These are phyloP conservation scores for Fusarium xyrophilum DNA, from an alignment of 2,329 filamentous ascomycete species.

Conservation along the genomic window DNA sequence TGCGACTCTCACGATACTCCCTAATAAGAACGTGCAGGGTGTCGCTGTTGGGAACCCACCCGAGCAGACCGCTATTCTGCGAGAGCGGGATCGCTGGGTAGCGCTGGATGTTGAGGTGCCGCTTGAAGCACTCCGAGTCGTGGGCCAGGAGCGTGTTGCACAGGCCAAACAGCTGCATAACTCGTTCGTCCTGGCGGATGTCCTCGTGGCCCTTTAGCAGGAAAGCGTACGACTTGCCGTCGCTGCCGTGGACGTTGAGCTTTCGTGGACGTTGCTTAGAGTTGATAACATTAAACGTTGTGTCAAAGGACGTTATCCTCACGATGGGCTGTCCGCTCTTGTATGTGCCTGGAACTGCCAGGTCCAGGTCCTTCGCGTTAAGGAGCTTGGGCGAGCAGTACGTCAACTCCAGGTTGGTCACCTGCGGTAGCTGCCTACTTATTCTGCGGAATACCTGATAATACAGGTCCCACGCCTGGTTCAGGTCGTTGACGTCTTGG, in stretches of 20 bases:
- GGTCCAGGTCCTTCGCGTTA: conserved; percentile 81
- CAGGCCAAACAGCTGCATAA: conserved; percentile 98
- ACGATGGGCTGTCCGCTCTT: conserved; percentile 79
- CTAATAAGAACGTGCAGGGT: conserved; percentile 95
- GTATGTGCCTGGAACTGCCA: conserved; percentile 97
- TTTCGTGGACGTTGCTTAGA: conserved; percentile 96
- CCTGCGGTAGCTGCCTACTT: conserved; percentile 87
- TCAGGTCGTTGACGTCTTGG: conserved; percentile 91
- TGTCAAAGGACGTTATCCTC: conserved; percentile 87
- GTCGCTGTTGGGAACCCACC: conserved; percentile 97
- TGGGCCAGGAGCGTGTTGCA: conserved; percentile 94
- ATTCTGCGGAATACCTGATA: conserved; percentile 99
- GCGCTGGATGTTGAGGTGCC: conserved; percentile 93
- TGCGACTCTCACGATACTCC: conserved; percentile 95
- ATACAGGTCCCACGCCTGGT: conserved; percentile 98
- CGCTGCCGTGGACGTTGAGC: conserved; percentile 85
- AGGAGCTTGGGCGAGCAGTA: conserved; percentile 97
- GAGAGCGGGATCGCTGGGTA: conserved; percentile 97
- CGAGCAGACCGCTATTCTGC: conserved; percentile 91
- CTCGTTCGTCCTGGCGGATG: conserved; percentile 97
- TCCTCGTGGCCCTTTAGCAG: conserved; percentile 98
- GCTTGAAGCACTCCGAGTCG: conserved; percentile 95
- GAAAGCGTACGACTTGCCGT: conserved; percentile 87
- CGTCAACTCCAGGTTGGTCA: conserved; percentile 90
- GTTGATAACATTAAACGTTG: conserved; percentile 88